Evolutionary conservation across 2,329 filamentous ascomycete species (phyloP).

Genomic region (Rhytidhysteron rufulum): DNA sequence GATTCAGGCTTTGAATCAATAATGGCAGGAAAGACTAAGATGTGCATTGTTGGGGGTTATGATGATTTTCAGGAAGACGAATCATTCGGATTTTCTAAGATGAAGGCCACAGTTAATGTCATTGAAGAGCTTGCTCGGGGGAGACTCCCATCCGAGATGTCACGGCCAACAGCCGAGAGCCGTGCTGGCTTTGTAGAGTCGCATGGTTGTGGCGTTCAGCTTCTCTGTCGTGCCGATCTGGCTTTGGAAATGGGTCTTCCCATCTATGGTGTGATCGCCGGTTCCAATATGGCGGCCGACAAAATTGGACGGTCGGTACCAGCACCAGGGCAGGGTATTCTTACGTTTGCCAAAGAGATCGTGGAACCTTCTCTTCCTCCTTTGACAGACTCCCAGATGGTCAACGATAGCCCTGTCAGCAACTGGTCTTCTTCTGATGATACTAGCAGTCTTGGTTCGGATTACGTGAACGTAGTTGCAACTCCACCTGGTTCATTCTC

Average conservation of each 20-base stretch:
- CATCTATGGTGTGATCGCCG: slow-evolving; percentile 33
- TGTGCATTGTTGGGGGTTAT: slow-evolving; percentile 32
- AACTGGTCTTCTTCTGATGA: background rate
- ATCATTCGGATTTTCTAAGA: slow-evolving; percentile 29
- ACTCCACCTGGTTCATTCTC: background rate
- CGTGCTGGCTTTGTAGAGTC: slow-evolving; percentile 37
- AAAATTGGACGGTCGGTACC: slow-evolving; percentile 36
- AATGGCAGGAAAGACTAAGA: slow-evolving; percentile 23
- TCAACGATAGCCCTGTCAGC: background rate
- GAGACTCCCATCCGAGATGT: slow-evolving; percentile 29
- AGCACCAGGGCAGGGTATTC: slow-evolving; percentile 36
- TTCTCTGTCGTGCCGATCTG: slow-evolving; percentile 30
- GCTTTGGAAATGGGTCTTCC: slow-evolving; percentile 35
- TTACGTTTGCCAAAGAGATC: slow-evolving; percentile 25
- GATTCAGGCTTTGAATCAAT: slow-evolving; percentile 35
- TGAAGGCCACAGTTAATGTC: slow-evolving; percentile 35
- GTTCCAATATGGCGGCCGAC: slow-evolving; percentile 31
- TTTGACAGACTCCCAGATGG: slow-evolving; percentile 19
- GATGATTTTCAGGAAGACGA: slow-evolving; percentile 33
- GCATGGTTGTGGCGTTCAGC: slow-evolving; percentile 34
- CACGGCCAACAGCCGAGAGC: slow-evolving; percentile 30
- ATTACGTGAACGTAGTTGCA: background rate
- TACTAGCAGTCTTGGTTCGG: background rate
- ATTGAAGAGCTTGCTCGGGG: slow-evolving; percentile 20
- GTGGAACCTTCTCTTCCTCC: slow-evolving; percentile 14